Base-by-base conservation (phyloP, 176 grass and related monocot genomes). In the Lolium rigidum region DNA sequence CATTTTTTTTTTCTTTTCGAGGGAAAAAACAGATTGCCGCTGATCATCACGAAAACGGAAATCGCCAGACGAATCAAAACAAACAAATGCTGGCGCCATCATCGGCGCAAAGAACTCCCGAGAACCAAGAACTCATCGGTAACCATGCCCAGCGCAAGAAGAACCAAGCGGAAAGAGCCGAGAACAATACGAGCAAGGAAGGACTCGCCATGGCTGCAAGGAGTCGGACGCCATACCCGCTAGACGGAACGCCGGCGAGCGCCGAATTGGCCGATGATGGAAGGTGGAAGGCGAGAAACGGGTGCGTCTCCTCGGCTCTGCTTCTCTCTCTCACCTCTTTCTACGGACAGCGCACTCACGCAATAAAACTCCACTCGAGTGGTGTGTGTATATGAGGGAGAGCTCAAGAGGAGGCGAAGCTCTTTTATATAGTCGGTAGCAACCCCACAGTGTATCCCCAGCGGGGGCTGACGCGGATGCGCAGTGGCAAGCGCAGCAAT, bases 341-440 rank as follows among this genome's bases (percentile, higher is more conserved):
- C 15, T 25, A 43, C 15, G 9, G 21, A 61, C 25, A 31, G 62
- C 62, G 26, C 72, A 54, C 73, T 74, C 71, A 26, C 13, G 71
- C 24, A 10, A 4, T 60, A 84, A 41, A 41, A 58, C 70, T 80
- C 59, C 4, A 51, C 50, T 64, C 61, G 16, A 74, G 43, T 22
- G 70, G 6, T 51, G 38, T 35, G 31, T 35, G 31, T 35, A 35
- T 12, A 28, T 39, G 37, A 57, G 3, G 9, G 41, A 25, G 25
- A 48, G 49, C 47, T 48, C 4, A 25, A 9, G 25, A 64, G 73
- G 43, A 59, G 84, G n/a, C 44, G 9, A 5, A 76, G 48, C 25
- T 76, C 73, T 76, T 76, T 58, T 91, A 80, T 87, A 91, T 60
- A 66, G 14, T 71, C 6, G 2, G 71, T 50, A 52, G 83, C 62